Evolutionary conservation across 2,329 filamentous ascomycete species (phyloP).

Genomic region (Remersonia thermophila): DNA sequence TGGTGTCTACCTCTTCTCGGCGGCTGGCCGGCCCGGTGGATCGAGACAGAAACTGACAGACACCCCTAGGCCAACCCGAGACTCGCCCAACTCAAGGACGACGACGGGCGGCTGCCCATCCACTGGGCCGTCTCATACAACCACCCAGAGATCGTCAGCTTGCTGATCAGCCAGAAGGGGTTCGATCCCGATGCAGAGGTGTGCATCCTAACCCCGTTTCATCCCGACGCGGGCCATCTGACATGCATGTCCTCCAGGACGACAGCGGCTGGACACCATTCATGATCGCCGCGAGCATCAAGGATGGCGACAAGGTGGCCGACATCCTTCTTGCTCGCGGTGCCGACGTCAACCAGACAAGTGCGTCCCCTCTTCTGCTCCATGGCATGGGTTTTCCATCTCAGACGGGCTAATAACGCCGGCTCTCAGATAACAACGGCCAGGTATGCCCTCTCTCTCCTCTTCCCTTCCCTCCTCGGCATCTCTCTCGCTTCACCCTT

Average conservation of each 20-base stretch:
- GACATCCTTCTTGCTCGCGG: constrained; percentile 55
- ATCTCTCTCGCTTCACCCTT: constrained; percentile 4
- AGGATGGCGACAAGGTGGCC: constrained; percentile 57
- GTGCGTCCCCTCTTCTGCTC: constrained; percentile 31
- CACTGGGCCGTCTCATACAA: constrained; percentile 92
- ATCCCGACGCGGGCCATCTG: too few species aligned
- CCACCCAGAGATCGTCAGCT: constrained; percentile 57
- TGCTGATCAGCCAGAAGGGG: constrained; percentile 55
- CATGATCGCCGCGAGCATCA: constrained; percentile 69
- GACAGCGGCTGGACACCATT: constrained; percentile 71
- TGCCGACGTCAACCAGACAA: constrained; percentile 64
- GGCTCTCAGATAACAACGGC: constrained; percentile 48
- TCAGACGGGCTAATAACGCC: neutral
- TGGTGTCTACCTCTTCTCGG: neutral
- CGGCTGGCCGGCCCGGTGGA: too few species aligned
- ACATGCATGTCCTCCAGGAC: too few species aligned
- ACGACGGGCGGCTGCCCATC: constrained; percentile 78
- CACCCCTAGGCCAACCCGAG: constrained; percentile 59
- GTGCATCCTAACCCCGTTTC: constrained; percentile 2
- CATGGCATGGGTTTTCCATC: too few species aligned
- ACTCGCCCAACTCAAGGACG: constrained; percentile 59
- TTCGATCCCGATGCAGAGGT: constrained; percentile 81
- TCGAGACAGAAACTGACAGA: neutral
- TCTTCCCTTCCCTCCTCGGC: neutral
- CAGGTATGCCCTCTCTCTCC: constrained; percentile 26